Base-by-base conservation (phyloP, 2,329 filamentous ascomycete species). In the Fusarium brachygibbosum region DNA sequence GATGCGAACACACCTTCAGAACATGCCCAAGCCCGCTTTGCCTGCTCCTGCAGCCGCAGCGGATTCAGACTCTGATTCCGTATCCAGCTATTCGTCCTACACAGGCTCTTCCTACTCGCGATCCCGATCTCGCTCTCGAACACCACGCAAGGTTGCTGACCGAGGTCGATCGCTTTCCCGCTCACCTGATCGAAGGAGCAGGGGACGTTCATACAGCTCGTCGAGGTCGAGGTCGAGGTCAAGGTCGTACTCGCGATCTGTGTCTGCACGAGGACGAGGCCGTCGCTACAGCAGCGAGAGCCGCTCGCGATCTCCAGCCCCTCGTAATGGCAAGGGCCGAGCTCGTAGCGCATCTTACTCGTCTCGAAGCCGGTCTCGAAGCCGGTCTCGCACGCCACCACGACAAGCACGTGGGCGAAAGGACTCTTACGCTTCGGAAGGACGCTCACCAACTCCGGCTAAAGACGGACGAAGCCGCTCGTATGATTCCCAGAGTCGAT, bases 1-100 rank as follows among this genome's bases (percentile, higher is more conserved):
- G 71, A 97, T 98, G 93, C 90, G 96, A 79, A 93, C 97, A 75
- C 90, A 91, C 77, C 86, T 99, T 58, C 92, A 94, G 78, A 97
- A 94, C 76, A 88, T 97, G 80, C 94, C 94, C 14, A 96, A 97
- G 77, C 94, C 94, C 4, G 86, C 91, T 2, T 82, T 92, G 25
- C 92, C 92, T 8, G 89, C 93, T 2, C 82, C 92, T 23, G 83
- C 84, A 21, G 83, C 83, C 12, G 64, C 68, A 11, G 83, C 83
- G 34, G 85, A 88, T 49, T 90, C 90, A 1, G 89, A 91, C 64
- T 90, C 90, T 0, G 91, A 92, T 45, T 93, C 90, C 0, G 88
- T 90, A 12, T 93, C 91, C 11, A 93, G 91, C 80, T 95, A 94
- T 76, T 93, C 90, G 0, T 93, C 91, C 21, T 92, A 93, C 76